phyloP scores from a whole-genome alignment of 176 grass and related monocot species.

The Triticum monococcum region DNA sequence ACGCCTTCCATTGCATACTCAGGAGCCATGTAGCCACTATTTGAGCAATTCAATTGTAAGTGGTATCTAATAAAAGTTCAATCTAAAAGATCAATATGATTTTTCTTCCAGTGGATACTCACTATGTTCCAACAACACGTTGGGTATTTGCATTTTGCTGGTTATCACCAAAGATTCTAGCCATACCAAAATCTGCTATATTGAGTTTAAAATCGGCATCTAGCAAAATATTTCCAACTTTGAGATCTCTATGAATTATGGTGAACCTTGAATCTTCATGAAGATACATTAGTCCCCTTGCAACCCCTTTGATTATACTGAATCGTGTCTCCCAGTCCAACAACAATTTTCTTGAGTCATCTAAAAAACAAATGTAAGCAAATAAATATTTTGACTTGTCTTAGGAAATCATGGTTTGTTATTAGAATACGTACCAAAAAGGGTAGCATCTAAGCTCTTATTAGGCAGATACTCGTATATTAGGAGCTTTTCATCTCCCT shows the following conservation, averaged over 20 bases:
- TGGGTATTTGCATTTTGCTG: not conserved
- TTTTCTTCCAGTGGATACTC: not conserved
- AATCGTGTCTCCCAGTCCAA: conserved; percentile 40
- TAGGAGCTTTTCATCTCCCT: too few relatives aligned
- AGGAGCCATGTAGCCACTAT: conserved; percentile 51
- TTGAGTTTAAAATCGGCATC: conserved; percentile 45
- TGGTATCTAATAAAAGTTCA: not conserved
- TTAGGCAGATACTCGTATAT: too few relatives aligned
- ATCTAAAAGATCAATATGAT: not conserved
- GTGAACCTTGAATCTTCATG: conserved; percentile 53
- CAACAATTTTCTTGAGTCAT: not conserved
- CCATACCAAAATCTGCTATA: conserved; percentile 55
- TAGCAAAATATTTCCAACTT: conserved; percentile 38
- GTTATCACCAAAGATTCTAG: conserved; percentile 37
- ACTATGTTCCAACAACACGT: not conserved
- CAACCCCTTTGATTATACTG: conserved; percentile 45
- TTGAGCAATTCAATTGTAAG: not conserved
- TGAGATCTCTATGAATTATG: conserved; percentile 51
- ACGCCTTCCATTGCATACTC: conserved; percentile 61
- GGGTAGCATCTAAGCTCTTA: too few relatives aligned
- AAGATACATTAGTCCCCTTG: conserved; percentile 52
- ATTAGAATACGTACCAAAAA: too few relatives aligned
- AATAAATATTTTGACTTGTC: not conserved
- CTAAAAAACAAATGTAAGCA: too few relatives aligned
- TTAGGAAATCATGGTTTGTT: too few relatives aligned